phyloP scores from a whole-genome alignment of 2,329 filamentous ascomycete species.

The Colletotrichum higginsianum region DNA sequence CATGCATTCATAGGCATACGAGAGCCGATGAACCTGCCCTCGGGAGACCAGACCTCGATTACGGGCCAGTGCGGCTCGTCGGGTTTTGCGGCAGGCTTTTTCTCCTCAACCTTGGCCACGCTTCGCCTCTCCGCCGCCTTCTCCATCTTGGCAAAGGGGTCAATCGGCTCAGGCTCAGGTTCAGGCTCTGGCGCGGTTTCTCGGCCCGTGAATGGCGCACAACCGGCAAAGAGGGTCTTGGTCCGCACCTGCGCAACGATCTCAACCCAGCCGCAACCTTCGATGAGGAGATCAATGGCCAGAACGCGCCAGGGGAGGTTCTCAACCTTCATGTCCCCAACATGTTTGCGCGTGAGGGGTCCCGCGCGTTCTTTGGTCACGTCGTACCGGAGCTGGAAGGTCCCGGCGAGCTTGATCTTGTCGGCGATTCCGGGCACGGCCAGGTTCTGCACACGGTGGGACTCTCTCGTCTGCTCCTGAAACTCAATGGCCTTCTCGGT shows the following conservation, averaged over 20 bases:
- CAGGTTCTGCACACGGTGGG: slow-evolving; percentile 74
- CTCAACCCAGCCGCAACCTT: slow-evolving; percentile 95
- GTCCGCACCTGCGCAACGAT: slow-evolving; percentile 84
- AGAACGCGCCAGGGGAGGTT: slow-evolving; percentile 85
- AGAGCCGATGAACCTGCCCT: slow-evolving; percentile 82
- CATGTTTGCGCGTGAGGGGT: slow-evolving; percentile 76
- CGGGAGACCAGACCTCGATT: slow-evolving; percentile 88
- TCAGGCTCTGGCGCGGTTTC: slow-evolving; percentile 40
- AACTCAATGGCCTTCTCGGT: slow-evolving; percentile 85
- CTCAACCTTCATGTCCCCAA: slow-evolving; percentile 74
- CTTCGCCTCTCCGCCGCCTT: slow-evolving; percentile 41
- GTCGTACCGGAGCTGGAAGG: slow-evolving; percentile 82
- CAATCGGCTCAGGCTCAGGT: slow-evolving; percentile 6
- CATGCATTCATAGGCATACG: slow-evolving; percentile 81
- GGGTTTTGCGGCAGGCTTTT: slow-evolving; percentile 26
- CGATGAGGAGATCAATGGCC: slow-evolving; percentile 87
- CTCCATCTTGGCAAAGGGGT: slow-evolving; percentile 41
- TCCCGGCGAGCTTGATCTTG: slow-evolving; percentile 79
- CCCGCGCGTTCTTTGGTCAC: slow-evolving; percentile 86
- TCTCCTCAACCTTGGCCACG: slow-evolving; percentile 43
- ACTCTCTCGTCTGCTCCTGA: slow-evolving; percentile 74
- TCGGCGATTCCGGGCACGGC: slow-evolving; percentile 69
- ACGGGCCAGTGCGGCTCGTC: slow-evolving; percentile 69
- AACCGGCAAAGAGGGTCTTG: slow-evolving; percentile 59
- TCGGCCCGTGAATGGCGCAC: slow-evolving; percentile 43